Conservation (phyloP, 2,329 filamentous ascomycete species). For the Colletotrichum kahawae region DNA sequence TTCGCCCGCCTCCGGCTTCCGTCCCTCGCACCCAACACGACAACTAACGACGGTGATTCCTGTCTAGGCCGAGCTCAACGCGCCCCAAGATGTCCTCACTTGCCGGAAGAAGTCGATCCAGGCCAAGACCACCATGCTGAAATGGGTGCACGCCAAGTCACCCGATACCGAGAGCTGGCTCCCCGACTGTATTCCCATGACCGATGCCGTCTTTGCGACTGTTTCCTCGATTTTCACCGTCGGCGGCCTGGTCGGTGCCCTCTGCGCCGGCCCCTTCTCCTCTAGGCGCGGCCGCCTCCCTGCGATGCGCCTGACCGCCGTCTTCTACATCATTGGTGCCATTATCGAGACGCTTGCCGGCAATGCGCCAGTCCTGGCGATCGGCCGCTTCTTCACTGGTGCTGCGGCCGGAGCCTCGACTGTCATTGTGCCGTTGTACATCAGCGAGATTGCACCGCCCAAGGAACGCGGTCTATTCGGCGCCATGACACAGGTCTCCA, state of each 20-base stretch:
- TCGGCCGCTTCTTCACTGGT: slow-evolving; percentile 82
- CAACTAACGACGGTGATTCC: not conserved
- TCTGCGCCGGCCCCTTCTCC: slow-evolving; percentile 80
- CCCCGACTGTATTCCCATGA: slow-evolving; percentile 89
- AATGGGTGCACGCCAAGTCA: slow-evolving; percentile 31
- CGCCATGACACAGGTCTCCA: slow-evolving; percentile 88
- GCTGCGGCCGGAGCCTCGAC: slow-evolving; percentile 87
- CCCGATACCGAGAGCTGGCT: slow-evolving; percentile 41
- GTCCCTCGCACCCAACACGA: not conserved
- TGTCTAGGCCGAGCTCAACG: slow-evolving; percentile 86
- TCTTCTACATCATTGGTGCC: slow-evolving; percentile 79
- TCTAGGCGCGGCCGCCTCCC: slow-evolving; percentile 76
- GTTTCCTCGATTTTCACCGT: slow-evolving; percentile 91
- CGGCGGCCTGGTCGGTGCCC: slow-evolving; percentile 83
- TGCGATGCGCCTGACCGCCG: slow-evolving; percentile 77
- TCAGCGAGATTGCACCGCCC: slow-evolving; percentile 86
- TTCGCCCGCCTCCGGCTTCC: not conserved
- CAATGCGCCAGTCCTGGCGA: slow-evolving; percentile 68
- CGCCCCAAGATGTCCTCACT: slow-evolving; percentile 90
- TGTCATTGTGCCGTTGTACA: slow-evolving; percentile 92
- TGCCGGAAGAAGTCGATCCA: slow-evolving; percentile 67
- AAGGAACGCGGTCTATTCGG: slow-evolving; percentile 79
- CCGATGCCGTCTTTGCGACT: slow-evolving; percentile 77
- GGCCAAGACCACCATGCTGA: slow-evolving; percentile 25
- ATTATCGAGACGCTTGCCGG: slow-evolving; percentile 74